Evolutionary conservation across 768 basidiomycete genomes (phyloP).

Genomic region (Mycena albidolilacea): DNA sequence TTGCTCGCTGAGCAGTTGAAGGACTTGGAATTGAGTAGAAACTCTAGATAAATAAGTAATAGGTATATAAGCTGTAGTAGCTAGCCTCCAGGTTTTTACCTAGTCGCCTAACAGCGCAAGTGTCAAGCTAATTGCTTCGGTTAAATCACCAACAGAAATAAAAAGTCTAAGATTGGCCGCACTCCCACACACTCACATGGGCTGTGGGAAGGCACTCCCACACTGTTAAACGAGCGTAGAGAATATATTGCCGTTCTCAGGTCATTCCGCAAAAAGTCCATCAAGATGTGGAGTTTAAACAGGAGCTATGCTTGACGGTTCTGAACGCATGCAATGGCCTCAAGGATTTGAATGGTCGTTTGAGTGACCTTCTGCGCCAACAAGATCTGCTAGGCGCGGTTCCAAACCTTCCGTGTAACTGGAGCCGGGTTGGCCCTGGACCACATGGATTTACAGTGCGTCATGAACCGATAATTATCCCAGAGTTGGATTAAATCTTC

Average conservation of each 20-base stretch:
- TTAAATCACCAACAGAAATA: too few species aligned
- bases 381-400: neutral
- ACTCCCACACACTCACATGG: too few species aligned
- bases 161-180: too few species aligned
- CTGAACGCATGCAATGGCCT: neutral
- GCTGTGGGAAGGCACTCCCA: too few species aligned
- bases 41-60: too few species aligned
- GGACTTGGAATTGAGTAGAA: too few species aligned
- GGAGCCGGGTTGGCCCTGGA: neutral
- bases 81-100: too few species aligned
- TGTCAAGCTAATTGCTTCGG: too few species aligned
- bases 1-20: too few species aligned
- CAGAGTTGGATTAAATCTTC: neutral
- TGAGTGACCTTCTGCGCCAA: neutral
- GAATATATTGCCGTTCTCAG: neutral
- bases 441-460: neutral
- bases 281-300: neutral
- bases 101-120: too few species aligned
- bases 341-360: neutral
- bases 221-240: neutral
- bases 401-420: neutral
- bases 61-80: too few species aligned
- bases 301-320: neutral
- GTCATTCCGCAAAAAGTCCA: neutral
- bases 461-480: neutral